phyloP scores from a whole-genome alignment of 345 rosid genomes.

The Eucalyptus tenuipes region DNA sequence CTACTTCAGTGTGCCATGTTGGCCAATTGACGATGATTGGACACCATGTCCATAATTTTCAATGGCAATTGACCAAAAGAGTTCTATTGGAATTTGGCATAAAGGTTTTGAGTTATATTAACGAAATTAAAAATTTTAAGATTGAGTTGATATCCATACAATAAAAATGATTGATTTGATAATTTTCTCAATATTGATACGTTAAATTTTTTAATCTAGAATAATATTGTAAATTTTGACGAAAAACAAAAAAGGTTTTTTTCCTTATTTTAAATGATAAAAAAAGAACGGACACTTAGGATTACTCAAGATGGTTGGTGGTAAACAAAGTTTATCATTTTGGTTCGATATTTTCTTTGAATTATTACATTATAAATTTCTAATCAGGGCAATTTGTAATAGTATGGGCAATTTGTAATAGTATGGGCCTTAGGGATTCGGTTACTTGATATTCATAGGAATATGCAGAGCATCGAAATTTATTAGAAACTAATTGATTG shows the following conservation, averaged over 20 bases:
- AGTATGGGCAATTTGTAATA: too few relatives aligned
- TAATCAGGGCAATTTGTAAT: too few relatives aligned
- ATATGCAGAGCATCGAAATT: too few relatives aligned
- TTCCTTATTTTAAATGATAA: background rate
- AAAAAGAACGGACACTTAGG: background rate
- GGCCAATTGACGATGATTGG: background rate
- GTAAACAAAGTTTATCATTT: background rate
- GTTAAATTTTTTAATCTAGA: background rate
- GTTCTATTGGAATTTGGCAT: background rate
- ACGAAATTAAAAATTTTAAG: fast-evolving
- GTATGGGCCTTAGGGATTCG: too few relatives aligned
- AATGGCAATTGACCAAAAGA: background rate
- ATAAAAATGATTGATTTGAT: background rate
- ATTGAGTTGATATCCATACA: background rate
- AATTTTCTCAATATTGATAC: background rate
- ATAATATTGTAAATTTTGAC: background rate
- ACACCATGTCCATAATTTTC: background rate
- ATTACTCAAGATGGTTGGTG: background rate
- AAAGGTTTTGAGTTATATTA: background rate
- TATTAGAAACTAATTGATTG: too few relatives aligned
- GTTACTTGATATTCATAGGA: too few relatives aligned
- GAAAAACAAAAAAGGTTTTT: background rate
- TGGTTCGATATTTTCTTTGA: too few relatives aligned
- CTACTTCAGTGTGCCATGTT: background rate
- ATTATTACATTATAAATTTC: too few relatives aligned